phyloP scores from a whole-genome alignment of 2,329 filamentous ascomycete genomes.

The Aspergillus proliferans region DNA sequence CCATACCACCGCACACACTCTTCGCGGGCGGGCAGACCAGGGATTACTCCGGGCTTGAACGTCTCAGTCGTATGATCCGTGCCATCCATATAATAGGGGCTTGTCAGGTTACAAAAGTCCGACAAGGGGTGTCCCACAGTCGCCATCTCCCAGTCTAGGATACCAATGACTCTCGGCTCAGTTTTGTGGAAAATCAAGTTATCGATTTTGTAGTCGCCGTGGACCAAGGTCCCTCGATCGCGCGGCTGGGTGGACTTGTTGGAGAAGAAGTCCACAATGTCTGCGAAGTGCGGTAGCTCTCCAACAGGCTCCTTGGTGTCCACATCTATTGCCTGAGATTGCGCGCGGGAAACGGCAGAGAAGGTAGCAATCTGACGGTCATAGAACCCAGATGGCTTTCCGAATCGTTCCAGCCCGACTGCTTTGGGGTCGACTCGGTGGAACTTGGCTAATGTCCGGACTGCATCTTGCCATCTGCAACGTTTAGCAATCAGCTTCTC shows the following conservation, averaged over 20 bases:
- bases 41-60: slow-evolving; percentile 58
- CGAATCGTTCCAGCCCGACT: slow-evolving; percentile 67
- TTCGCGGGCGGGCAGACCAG: slow-evolving; percentile 58
- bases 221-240: slow-evolving; percentile 74
- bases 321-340: slow-evolving; percentile 67
- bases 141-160: slow-evolving; percentile 98
- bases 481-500: background rate
- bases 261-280: slow-evolving; percentile 72
- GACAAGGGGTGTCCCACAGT: slow-evolving; percentile 94
- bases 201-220: slow-evolving; percentile 96
- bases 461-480: slow-evolving; percentile 70
- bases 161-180: slow-evolving; percentile 80
- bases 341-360: slow-evolving; percentile 67
- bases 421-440: slow-evolving; percentile 64
- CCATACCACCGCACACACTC: slow-evolving; percentile 62
- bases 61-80: slow-evolving; percentile 32
- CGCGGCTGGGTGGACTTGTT: slow-evolving; percentile 63
- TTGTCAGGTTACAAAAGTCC: slow-evolving; percentile 73
- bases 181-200: slow-evolving; percentile 86
- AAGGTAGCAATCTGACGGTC: slow-evolving; percentile 80
- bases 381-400: slow-evolving; percentile 72
- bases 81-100: slow-evolving; percentile 32
- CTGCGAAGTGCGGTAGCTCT: slow-evolving; percentile 73
- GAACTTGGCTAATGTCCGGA: slow-evolving; percentile 76
- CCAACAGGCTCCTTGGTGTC: slow-evolving; percentile 74